Evolutionary conservation across 1,139 yeast genomes (phyloP).

Genomic region (Candida sanyaensis): DNA sequence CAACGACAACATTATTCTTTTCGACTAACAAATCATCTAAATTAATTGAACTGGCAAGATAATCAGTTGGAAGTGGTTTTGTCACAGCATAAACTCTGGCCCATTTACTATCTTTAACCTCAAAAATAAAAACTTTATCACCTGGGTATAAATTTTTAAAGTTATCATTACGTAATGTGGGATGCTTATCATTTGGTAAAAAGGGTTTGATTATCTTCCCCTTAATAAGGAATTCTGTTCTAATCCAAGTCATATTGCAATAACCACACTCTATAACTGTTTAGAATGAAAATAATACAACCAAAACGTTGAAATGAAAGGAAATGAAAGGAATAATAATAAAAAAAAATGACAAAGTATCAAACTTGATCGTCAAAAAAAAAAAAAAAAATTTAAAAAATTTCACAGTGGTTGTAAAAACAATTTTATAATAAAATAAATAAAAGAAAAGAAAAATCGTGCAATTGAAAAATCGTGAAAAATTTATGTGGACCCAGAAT

Average conservation of each 20-base stretch:
- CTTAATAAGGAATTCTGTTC: constrained; percentile 39
- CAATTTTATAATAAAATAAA: not conserved
- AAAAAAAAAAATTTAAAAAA: not conserved
- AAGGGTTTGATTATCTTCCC: constrained; percentile 63
- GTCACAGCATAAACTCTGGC: constrained; percentile 72
- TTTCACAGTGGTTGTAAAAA: not conserved
- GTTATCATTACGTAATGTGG: constrained; percentile 37
- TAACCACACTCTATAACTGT: not conserved
- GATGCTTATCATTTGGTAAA: constrained; percentile 57
- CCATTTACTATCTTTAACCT: constrained; percentile 67
- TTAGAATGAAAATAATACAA: not conserved
- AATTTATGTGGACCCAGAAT: not conserved
- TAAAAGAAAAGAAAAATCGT: not conserved
- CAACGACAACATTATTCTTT: constrained; percentile 52
- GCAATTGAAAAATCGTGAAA: not conserved
- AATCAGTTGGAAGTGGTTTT: constrained; percentile 70
- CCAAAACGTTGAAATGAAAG: not conserved
- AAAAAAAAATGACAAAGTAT: not conserved
- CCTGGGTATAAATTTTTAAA: constrained; percentile 72
- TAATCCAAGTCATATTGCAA: constrained; percentile 30
- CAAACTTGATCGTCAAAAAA: not conserved
- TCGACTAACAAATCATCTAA: constrained; percentile 63
- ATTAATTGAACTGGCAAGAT: constrained; percentile 60
- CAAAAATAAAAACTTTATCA: constrained; percentile 78
- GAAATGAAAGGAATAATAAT: too few relatives aligned